A percentile compares a stretch with the other conserved stretches of the same genome.
Conservation (phyloP, 257 asterid species). For the Plantago ovata region DNA sequence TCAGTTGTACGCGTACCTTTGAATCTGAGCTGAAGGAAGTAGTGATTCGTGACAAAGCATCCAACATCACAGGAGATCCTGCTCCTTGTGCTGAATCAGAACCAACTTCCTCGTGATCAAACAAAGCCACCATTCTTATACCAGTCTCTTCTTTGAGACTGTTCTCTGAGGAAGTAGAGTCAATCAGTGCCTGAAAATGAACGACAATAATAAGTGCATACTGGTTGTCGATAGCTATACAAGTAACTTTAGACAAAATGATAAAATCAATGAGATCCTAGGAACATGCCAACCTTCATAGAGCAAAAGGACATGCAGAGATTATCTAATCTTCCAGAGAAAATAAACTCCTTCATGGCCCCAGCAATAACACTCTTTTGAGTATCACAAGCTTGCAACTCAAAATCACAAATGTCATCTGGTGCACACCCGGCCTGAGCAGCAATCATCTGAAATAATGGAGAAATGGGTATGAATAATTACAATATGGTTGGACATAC, state of each 20-base stretch:
- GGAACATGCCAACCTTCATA: slow-evolving; percentile 51
- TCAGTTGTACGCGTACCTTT: slow-evolving; percentile 39
- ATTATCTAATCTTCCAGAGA: slow-evolving; percentile 93
- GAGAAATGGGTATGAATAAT: slow-evolving; percentile 7
- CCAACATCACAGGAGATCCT: slow-evolving; percentile 86
- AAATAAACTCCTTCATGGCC: slow-evolving; percentile 83
- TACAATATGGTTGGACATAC: slow-evolving; percentile 6
- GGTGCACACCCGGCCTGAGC: slow-evolving; percentile 67
- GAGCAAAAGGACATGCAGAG: slow-evolving; percentile 98
- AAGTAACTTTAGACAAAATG: neutral
- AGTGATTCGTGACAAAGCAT: slow-evolving; percentile 86
- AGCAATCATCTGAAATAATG: slow-evolving; percentile 61
- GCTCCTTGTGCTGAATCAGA: slow-evolving; percentile 98
- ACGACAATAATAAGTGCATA: no score
- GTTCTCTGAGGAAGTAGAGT: slow-evolving; percentile 60
- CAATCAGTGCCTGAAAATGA: slow-evolving; percentile 77
- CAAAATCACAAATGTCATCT: slow-evolving; percentile 92
- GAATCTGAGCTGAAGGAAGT: slow-evolving; percentile 64
- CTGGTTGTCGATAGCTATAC: no score
- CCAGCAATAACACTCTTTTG: slow-evolving; percentile 88
- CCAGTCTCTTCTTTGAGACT: slow-evolving; percentile 79
- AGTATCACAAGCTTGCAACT: slow-evolving; percentile 92
- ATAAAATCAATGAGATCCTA: neutral
- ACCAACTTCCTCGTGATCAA: slow-evolving; percentile 97
- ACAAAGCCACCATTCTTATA: slow-evolving; percentile 88